Evolutionary conservation across 2,329 filamentous ascomycete genomes (phyloP), one percentile per base, ranked within the genome.

Genomic region (Tolypocladium pustulatum): DNA sequence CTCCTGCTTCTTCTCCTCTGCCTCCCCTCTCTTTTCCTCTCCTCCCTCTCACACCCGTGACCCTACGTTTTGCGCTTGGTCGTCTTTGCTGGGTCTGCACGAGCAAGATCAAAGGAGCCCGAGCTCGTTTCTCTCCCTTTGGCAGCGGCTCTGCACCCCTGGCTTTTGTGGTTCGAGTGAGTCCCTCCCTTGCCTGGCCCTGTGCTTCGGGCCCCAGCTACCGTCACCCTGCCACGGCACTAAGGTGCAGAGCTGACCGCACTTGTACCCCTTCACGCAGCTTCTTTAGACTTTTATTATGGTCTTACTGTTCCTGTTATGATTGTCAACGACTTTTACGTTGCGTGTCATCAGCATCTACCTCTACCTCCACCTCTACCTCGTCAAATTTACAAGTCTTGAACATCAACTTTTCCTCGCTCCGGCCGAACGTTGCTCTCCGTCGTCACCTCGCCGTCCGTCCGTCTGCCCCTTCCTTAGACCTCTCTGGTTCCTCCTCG

Each of bases 231-330:
- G 43, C 38, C 54, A 55, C 13, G 13, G 38, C 37, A 22, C 46
- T 30, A 32, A 30, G 12, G 53, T 30, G 27, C 51, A 34, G 40
- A 54, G 52, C 58, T 57, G 56, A 60, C 57, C 27, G 43, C 34
- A 59, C 17, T 32, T 57, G 54, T 41, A 54, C 37, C 58, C 58
- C 38, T 56, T 56, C 49, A 41, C 59, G 25, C 57, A 60, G 55
- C 27, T 59, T 36, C 55, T 46, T 49, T 59, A 27, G 51, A 56
- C 43, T 37, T 53, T 59, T 30, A 53, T 59, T 30, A 53, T 40
- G 17, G 52, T 57, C 58, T 52, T 55, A 56, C 58, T n/a, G 38
- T 55, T 55, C 38, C 30, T 58, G 36, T 54, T 54, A 38, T 61
- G 36, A 46, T 56, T 38, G 13, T 54, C 49, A 27, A 46, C 40